Evolutionary conservation across 2,329 filamentous ascomycete genomes (phyloP), one percentile per base, ranked within the genome.

Genomic region (Alternaria brassicicola): DNA sequence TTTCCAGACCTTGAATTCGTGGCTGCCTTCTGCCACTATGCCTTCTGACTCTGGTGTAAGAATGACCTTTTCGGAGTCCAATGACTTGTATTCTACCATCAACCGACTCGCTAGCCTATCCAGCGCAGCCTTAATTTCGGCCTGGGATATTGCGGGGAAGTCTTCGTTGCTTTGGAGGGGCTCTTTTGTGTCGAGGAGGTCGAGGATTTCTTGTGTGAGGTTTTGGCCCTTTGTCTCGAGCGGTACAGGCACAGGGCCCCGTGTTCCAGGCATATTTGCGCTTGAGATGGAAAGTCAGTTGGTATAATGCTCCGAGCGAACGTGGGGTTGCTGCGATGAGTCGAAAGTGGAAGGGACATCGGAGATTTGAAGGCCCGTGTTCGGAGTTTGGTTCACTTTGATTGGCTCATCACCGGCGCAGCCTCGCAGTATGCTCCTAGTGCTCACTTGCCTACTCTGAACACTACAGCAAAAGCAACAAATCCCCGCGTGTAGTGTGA

Each of bases 41-140:
- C 90, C 90, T 77, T 97, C 83, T 21, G 93, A 93, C 73, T 94
- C 92, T 65, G 86, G 79, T 59, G 96, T 95, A 30, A 98, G 82
- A 33, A 88, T 71, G 13, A 89, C 86, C 72, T 93, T 87, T 75
- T 97, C 92, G 51, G 85, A 84, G 67, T 97, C 93, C 61, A 92
- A 84, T 45, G 91, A 89, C 69, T 96, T 88, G 79, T 97, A 97
- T 65, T 85, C 83, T 63, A 98, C 83, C 92, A 97, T 97, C 49
- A 88, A 89, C 69, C 94, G 87, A 58, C 92, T 95, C 28, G 84
- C 85, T 52, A 99, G 85, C 67, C 93, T 87, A 80, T 98, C 95
- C 64, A 98, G 84, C 28, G 92, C 91, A 63, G 91, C 90, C 82
- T 97, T 98, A 74, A 97, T 81, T 59, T 82, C 79, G 35, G 74